Conservation (phyloP, 2,329 filamentous ascomycete genomes). For the Sporothrix variecibatus region DNA sequence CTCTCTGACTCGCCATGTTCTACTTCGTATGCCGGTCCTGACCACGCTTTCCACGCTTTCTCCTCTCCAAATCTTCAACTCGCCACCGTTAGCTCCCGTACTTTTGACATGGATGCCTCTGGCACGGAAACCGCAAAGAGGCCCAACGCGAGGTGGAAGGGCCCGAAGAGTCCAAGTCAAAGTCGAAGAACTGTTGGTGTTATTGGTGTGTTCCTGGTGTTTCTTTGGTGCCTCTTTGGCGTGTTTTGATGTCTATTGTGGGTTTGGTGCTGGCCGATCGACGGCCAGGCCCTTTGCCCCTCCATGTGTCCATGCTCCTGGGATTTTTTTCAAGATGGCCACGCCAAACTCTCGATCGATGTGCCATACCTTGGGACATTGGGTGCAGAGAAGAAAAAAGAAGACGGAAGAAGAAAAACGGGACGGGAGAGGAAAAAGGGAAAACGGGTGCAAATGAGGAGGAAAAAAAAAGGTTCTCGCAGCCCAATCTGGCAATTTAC, state of each 20-base stretch:
- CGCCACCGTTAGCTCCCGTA: neutral
- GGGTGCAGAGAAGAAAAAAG: neutral
- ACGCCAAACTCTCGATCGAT: slow-evolving; percentile 17
- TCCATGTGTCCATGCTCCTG: neutral
- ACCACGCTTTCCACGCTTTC: neutral
- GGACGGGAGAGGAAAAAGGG: neutral
- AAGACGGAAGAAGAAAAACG: neutral
- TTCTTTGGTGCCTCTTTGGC: neutral
- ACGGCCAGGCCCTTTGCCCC: neutral
- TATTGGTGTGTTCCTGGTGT: neutral
- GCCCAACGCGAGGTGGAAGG: neutral
- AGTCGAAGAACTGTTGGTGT: neutral
- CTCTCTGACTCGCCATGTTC: neutral
- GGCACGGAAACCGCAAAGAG: neutral
- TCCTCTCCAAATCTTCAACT: neutral
- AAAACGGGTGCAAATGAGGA: neutral
- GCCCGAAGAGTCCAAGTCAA: neutral
- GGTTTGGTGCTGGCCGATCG: slow-evolving; percentile 5
- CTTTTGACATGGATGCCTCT: neutral
- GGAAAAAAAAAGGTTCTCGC: neutral
- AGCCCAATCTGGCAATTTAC: neutral
- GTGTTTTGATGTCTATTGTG: neutral
- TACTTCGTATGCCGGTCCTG: neutral
- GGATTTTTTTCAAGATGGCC: slow-evolving; percentile 1
- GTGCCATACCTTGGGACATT: neutral